These are phyloP conservation scores for Cyclostephanos invisitatus DNA, from an alignment of 108 stramenopile species.

Conservation along the genomic window DNA sequence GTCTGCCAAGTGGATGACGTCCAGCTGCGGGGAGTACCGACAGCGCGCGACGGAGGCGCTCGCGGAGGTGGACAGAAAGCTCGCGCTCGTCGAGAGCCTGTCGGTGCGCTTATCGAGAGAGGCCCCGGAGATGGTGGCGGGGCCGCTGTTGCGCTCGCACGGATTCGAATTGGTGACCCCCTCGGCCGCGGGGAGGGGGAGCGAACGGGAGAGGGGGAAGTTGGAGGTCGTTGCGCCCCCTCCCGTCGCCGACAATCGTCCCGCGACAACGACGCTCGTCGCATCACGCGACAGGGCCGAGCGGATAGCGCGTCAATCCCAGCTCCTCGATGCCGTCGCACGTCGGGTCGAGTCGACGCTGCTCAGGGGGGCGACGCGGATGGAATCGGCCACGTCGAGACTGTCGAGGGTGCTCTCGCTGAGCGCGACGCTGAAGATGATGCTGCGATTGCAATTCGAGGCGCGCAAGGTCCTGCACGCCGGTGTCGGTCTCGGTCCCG, in stretches of 20 bases:
- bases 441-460: conserved; percentile 78
- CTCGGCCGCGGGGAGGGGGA: background rate
- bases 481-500: conserved; percentile 51
- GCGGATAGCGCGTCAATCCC: conserved; percentile 68
- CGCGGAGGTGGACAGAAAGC: conserved; percentile 81
- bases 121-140: conserved; percentile 77
- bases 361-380: conserved; percentile 59
- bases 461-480: conserved; percentile 57
- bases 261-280: conserved; percentile 45
- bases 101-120: conserved; percentile 74
- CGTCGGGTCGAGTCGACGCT: conserved; percentile 71
- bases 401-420: conserved; percentile 70
- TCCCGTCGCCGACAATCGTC: conserved; percentile 64
- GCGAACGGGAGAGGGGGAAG: background rate
- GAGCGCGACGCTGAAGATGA: conserved; percentile 79
- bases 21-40: conserved; percentile 41
- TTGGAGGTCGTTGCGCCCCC: conserved; percentile 30
- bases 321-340: conserved; percentile 67
- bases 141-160: conserved; percentile 69
- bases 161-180: conserved; percentile 49
- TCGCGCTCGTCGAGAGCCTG: conserved; percentile 76
- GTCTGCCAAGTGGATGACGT: conserved; percentile 38
- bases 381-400: conserved; percentile 73
- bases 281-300: conserved; percentile 66
- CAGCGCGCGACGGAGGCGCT: conserved; percentile 71